These are phyloP conservation scores for Entoloma clypeatum DNA, from an alignment of 1,284 basidiomycete species.

Conservation along the genomic window DNA sequence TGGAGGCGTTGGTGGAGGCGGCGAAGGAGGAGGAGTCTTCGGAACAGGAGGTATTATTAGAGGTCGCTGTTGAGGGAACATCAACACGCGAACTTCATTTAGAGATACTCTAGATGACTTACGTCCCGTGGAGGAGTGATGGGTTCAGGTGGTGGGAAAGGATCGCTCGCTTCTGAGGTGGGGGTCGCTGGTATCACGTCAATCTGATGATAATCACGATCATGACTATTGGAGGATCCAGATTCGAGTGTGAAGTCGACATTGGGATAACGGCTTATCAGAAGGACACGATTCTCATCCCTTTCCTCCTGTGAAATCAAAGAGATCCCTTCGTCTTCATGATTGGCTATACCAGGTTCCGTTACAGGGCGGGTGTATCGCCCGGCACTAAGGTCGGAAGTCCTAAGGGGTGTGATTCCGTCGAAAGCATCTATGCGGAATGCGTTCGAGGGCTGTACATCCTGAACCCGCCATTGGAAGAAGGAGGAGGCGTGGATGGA, in stretches of 20 bases:
- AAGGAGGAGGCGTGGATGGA: constrained; percentile 13
- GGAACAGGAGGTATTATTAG: constrained; percentile 27
- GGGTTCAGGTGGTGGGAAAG: neutral
- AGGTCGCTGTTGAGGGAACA: constrained; percentile 7
- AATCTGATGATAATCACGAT: constrained; percentile 10
- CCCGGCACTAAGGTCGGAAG: constrained; percentile 5
- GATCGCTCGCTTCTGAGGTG: constrained; percentile 9
- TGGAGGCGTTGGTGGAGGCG: constrained; percentile 6
- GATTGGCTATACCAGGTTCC: neutral
- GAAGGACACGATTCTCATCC: constrained; percentile 19
- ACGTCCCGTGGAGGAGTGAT: neutral
- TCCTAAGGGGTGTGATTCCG: constrained; percentile 9
- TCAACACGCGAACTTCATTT: neutral
- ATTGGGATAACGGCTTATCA: constrained; percentile 22
- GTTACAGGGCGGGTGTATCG: constrained; percentile 5
- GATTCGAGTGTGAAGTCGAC: constrained; percentile 23
- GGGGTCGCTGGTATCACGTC: constrained; percentile 16
- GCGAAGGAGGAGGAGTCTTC: constrained; percentile 12
- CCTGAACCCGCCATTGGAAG: constrained; percentile 14
- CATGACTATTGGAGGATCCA: constrained; percentile 19
- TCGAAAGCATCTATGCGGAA: constrained; percentile 19
- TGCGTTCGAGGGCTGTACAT: constrained; percentile 7
- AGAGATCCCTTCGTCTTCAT: constrained; percentile 10
- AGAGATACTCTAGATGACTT: neutral
- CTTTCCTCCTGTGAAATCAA: constrained; percentile 13